These are phyloP conservation scores for Saccharomycopsis fodiens DNA, from an alignment of 805 yeast genomes.

Conservation along the genomic window DNA sequence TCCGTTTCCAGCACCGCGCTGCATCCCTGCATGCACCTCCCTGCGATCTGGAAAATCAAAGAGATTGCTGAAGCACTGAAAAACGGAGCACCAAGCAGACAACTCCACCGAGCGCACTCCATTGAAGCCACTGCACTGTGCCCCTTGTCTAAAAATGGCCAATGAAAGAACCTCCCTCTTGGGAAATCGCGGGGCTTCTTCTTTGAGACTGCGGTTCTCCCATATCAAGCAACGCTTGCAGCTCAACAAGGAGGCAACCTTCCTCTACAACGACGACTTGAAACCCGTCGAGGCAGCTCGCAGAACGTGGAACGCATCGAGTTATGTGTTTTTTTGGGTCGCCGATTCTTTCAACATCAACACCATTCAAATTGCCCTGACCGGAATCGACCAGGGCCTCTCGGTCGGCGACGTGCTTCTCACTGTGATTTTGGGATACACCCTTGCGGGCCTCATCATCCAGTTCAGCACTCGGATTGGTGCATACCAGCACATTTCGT, in stretches of 20 bases:
- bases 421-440: constrained; percentile 62
- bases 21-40: no score
- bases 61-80: no score
- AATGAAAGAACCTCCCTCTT: no score
- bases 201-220: no score
- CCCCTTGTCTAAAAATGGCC: no score
- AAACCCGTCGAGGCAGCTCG: constrained; percentile 68
- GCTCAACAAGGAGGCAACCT: not conserved
- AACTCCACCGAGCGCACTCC: no score
- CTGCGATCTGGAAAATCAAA: no score
- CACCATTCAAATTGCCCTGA: constrained; percentile 86
- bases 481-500: constrained; percentile 68
- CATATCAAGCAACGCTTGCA: not conserved
- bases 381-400: constrained; percentile 69
- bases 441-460: constrained; percentile 62
- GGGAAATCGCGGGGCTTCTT: no score
- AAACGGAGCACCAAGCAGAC: no score
- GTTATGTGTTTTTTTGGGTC: constrained; percentile 74
- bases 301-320: constrained; percentile 76
- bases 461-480: constrained; percentile 69
- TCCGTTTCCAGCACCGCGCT: no score
- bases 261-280: constrained; percentile 27
- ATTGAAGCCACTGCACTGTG: not conserved
- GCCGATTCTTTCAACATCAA: constrained; percentile 86
- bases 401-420: constrained; percentile 80